Base-by-base conservation (phyloP, 2,329 filamentous ascomycete species). In the Arthroderma uncinatum region DNA sequence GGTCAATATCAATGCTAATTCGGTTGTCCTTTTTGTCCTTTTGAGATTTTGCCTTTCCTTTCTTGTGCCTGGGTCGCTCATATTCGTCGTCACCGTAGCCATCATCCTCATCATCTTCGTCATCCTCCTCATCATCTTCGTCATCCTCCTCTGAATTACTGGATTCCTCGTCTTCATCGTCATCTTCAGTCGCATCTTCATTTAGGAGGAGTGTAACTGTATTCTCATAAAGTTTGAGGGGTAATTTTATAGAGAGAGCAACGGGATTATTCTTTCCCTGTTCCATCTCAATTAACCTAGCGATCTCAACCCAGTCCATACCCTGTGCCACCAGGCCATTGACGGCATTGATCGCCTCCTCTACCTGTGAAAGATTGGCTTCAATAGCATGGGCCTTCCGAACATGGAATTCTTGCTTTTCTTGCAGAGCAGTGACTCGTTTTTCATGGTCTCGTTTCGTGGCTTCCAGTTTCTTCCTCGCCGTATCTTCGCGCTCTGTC, bases 301-400 rank as follows among this genome's bases (percentile, higher is more conserved):
- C 89, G 65, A 97, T 91, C 62, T 96, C 87, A 9, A 89, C 83
- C 93, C 93, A 98, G 65, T 98, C 93, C 90, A 97, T 97, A 9
- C 92, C 92, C 66, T 95, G 89, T 4, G 82, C 82, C 59, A 98
- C 82, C n/a, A 97, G 76, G 0, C 89, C 88, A 69, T 95, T 97
- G 55, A 98, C 85, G 2, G 93, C 90, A 68, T 90, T 88, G 69
- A 90, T 90, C 3, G 89, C 90, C 73, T 97, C 93, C 68, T 95
- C 87, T 0, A 97, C 91, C 54, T 90, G 82, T 67, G 95, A 89
- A 1, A 89, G 78, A 65, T 98, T 97, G 21, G 89, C 88, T 69
- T 95, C 83, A 42, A 98, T 93, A 0, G 91, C 89, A 57, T 85
- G 85, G 2, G 92, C 93, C 70, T 95, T 97, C 57, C 87, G 84